Percentiles rank a stretch among this genome's conserved stretches.
Conservation (phyloP, 2,329 filamentous ascomycete genomes). For the Xylariaceae sp. region DNA sequence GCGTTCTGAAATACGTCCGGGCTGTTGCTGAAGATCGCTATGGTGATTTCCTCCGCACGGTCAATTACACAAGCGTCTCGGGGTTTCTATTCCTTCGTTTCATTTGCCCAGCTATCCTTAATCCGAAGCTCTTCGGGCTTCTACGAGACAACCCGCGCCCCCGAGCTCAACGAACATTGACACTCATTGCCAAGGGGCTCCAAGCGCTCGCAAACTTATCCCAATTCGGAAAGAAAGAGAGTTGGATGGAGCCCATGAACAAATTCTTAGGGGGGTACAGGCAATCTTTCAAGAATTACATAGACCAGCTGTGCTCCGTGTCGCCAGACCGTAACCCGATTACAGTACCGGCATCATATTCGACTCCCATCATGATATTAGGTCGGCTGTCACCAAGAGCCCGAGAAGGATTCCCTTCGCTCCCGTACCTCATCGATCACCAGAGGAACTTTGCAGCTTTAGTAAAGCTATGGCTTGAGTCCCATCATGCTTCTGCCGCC, state of each 20-base stretch:
- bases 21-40: constrained; percentile 94
- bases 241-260: constrained; percentile 99
- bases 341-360: constrained; percentile 81
- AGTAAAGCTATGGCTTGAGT: constrained; percentile 79
- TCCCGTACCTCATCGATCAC: constrained; percentile 92
- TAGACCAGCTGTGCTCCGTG: constrained; percentile 85
- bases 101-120: constrained; percentile 94
- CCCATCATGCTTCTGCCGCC: constrained; percentile 44
- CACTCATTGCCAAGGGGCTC: constrained; percentile 88
- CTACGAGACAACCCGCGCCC: constrained; percentile 81
- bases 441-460: constrained; percentile 83
- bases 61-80: constrained; percentile 91
- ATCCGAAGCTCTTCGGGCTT: constrained; percentile 90
- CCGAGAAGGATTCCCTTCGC: constrained; percentile 88
- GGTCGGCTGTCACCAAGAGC: constrained; percentile 79
- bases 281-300: constrained; percentile 81
- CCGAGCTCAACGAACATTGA: constrained; percentile 84
- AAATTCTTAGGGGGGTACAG: constrained; percentile 78
- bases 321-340: constrained; percentile 71
- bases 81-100: constrained; percentile 94
- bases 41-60: constrained; percentile 87
- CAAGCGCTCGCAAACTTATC: constrained; percentile 91
- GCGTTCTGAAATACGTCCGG: constrained; percentile 88
- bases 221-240: constrained; percentile 90
- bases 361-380: constrained; percentile 89